These are phyloP conservation scores for Saturnispora silvae DNA, from an alignment of 805 yeast species.

Conservation along the genomic window DNA sequence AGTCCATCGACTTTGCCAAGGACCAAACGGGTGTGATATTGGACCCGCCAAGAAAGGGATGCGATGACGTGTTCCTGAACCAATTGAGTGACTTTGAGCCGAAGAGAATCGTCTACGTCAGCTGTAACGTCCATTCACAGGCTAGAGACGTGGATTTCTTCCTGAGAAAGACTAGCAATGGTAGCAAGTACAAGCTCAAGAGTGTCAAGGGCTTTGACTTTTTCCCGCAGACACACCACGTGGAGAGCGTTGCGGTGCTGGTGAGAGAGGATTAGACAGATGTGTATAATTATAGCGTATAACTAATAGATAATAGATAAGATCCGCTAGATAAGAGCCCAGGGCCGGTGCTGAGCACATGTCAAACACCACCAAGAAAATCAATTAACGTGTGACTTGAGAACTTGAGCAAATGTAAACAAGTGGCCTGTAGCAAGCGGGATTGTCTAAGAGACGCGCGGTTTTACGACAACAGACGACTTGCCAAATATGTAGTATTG, in stretches of 20 bases:
- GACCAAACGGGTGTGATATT: constrained; percentile 77
- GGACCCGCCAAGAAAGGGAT: constrained; percentile 97
- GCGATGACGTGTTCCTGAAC: constrained; percentile 77
- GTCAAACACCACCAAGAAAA: no score
- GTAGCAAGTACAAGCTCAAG: constrained; percentile 57
- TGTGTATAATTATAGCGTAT: not conserved
- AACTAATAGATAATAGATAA: constrained; percentile 1
- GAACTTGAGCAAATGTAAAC: no score
- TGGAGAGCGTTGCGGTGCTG: constrained; percentile 43
- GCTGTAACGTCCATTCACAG: constrained; percentile 96
- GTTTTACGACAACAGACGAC: no score
- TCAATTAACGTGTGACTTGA: no score
- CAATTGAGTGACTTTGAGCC: constrained; percentile 82
- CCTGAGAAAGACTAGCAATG: constrained; percentile 52
- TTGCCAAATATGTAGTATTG: no score
- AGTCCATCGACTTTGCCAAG: constrained; percentile 62
- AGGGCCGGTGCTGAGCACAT: no score
- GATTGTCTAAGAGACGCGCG: no score
- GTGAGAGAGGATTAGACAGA: constrained; percentile 4
- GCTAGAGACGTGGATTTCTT: constrained; percentile 89
- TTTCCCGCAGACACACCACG: constrained; percentile 59
- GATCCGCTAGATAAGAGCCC: no score
- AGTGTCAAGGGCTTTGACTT: constrained; percentile 91
- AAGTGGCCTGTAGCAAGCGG: no score
- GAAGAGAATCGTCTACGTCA: constrained; percentile 80